Percentiles rank a stretch among this genome's conserved stretches.
phyloP scores from a whole-genome alignment of 1,139 yeast genomes.

The Blastobotrys proliferans region DNA sequence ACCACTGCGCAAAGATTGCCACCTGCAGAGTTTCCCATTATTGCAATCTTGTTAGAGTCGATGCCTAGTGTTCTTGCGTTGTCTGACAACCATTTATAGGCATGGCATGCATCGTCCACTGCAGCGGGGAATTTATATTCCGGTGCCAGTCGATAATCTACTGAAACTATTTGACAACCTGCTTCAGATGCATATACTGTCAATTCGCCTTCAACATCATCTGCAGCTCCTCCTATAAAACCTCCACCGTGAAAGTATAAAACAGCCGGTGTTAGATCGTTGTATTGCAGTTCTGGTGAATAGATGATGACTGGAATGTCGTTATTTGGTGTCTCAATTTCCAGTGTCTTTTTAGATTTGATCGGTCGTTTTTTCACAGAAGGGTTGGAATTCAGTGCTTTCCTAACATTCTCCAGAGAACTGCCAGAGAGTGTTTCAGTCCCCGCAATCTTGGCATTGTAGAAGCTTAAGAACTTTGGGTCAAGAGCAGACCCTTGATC shows the following conservation, averaged over 20 bases:
- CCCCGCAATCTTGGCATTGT: no score
- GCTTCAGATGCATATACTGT: conserved; percentile 29
- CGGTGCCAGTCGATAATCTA: conserved; percentile 48
- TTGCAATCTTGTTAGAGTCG: conserved; percentile 37
- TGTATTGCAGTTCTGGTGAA: background rate
- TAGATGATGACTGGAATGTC: background rate
- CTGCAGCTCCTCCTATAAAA: conserved; percentile 7
- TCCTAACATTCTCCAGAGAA: no score
- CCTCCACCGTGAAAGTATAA: conserved; percentile 12
- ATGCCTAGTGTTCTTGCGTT: conserved; percentile 29
- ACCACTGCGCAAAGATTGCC: conserved; percentile 46
- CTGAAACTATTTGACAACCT: conserved; percentile 21
- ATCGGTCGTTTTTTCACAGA: no score
- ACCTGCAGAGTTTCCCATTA: conserved; percentile 50
- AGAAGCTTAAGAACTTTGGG: background rate
- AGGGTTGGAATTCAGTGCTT: no score
- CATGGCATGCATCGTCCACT: conserved; percentile 45
- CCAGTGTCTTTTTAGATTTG: no score
- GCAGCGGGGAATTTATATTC: conserved; percentile 48
- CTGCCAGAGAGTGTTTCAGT: no score
- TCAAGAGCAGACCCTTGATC: no score
- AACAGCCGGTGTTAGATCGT: conserved; percentile 3
- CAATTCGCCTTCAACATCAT: background rate
- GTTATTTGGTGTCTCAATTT: conserved; percentile 1
- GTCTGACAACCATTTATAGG: conserved; percentile 25